phyloP scores from a whole-genome alignment of 2,329 filamentous ascomycete genomes.

The Harringtonia lauricola region DNA sequence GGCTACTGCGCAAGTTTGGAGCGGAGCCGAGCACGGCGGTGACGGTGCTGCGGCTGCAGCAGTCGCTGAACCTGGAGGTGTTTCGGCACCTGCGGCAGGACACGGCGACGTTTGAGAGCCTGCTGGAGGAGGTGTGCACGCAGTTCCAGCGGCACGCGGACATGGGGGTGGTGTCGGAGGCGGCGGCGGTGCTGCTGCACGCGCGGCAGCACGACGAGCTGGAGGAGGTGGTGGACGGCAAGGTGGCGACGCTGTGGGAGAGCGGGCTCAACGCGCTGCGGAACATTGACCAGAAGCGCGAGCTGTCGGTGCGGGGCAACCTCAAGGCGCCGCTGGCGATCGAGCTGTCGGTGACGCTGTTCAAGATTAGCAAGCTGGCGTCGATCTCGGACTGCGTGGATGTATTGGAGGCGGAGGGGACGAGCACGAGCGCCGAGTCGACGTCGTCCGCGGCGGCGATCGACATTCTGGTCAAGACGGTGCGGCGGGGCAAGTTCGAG shows the following conservation, averaged over 20 bases:
- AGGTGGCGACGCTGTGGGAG: constrained; percentile 77
- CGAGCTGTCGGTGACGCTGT: constrained; percentile 61
- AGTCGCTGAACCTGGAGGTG: constrained; percentile 74
- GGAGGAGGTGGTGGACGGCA: constrained; percentile 72
- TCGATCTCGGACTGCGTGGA: constrained; percentile 70
- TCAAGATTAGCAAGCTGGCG: constrained; percentile 71
- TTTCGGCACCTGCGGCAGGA: constrained; percentile 87
- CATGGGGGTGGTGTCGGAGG: constrained; percentile 73
- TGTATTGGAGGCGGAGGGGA: constrained; percentile 54
- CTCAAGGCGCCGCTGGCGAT: constrained; percentile 54
- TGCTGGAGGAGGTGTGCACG: constrained; percentile 85
- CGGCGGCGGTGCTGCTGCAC: constrained; percentile 70
- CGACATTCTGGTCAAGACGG: constrained; percentile 59
- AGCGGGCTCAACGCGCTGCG: constrained; percentile 64
- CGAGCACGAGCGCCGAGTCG: constrained; percentile 33
- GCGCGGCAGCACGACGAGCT: constrained; percentile 81
- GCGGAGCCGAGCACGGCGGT: constrained; percentile 80
- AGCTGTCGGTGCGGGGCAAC: constrained; percentile 61
- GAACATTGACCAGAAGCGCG: constrained; percentile 57
- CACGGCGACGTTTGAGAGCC: constrained; percentile 63
- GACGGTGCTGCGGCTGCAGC: constrained; percentile 74
- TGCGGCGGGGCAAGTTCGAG: constrained; percentile 61
- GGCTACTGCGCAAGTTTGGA: constrained; percentile 84
- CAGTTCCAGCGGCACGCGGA: constrained; percentile 93
- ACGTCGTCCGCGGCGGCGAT: constrained; percentile 51